A percentile compares a stretch with the other conserved stretches of the same genome.
Conservation (phyloP, 2,329 filamentous ascomycete genomes). For the Huntiella omanensis region DNA sequence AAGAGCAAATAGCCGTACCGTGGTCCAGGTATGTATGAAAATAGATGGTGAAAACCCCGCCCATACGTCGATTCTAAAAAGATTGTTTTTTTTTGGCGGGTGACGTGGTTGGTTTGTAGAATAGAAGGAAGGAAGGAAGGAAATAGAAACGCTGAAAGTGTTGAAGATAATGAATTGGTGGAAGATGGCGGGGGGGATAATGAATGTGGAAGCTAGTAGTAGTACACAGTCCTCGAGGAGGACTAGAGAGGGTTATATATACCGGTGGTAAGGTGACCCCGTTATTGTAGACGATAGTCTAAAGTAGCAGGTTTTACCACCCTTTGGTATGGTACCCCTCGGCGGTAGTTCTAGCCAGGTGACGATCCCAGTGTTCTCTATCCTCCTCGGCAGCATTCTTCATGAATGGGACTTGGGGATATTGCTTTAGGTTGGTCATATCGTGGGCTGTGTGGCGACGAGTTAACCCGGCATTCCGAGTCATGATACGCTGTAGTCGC, state of each 20-base stretch:
- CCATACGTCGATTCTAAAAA: too few relatives aligned
- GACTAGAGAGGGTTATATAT: too few relatives aligned
- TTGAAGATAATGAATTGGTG: too few relatives aligned
- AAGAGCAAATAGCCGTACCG: background rate
- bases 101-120: background rate
- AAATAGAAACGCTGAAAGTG: background rate
- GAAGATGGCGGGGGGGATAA: too few relatives aligned
- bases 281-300: background rate
- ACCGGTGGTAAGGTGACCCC: background rate
- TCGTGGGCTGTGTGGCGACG: slow-evolving; percentile 80
- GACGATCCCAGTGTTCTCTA: slow-evolving; percentile 65
- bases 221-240: too few relatives aligned
- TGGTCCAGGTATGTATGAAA: background rate
- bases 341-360: slow-evolving; percentile 60
- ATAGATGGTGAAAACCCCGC: too few relatives aligned
- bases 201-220: too few relatives aligned
- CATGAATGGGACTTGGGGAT: slow-evolving; percentile 47
- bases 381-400: slow-evolving; percentile 42
- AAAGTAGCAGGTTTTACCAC: slow-evolving; percentile 17
- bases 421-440: slow-evolving; percentile 71
- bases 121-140: background rate
- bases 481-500: slow-evolving; percentile 81
- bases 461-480: slow-evolving; percentile 74
- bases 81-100: too few relatives aligned
- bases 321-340: slow-evolving; percentile 27